Evolutionary conservation across 2,329 filamentous ascomycete genomes (phyloP).

Genomic region (Aspergillus jensenii): DNA sequence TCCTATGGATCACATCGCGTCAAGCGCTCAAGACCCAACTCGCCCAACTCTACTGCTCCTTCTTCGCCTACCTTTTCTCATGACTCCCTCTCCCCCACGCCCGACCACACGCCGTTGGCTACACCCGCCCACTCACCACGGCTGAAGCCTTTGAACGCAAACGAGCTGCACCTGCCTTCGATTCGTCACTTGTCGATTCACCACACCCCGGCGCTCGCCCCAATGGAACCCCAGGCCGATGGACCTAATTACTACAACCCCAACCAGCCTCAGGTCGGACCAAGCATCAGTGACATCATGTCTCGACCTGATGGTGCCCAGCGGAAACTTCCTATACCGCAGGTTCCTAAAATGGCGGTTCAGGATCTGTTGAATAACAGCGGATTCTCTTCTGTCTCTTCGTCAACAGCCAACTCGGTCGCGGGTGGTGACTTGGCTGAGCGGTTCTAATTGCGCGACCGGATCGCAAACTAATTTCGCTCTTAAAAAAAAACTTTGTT

Average conservation of each 20-base stretch:
- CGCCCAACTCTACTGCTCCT: slow-evolving; percentile 90
- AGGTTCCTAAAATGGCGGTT: slow-evolving; percentile 82
- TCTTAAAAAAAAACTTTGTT: slow-evolving; percentile 18
- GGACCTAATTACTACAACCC: slow-evolving; percentile 59
- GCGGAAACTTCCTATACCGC: slow-evolving; percentile 86
- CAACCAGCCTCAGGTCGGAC: slow-evolving; percentile 61
- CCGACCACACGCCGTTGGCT: slow-evolving; percentile 96
- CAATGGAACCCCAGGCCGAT: slow-evolving; percentile 67
- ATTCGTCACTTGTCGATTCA: slow-evolving; percentile 72
- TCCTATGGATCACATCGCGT: slow-evolving; percentile 67
- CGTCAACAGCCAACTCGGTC: slow-evolving; percentile 74
- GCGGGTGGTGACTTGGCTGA: slow-evolving; percentile 70
- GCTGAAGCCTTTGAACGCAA: slow-evolving; percentile 71
- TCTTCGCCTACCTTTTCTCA: slow-evolving; percentile 96
- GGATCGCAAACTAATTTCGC: slow-evolving; percentile 2
- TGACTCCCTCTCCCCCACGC: slow-evolving; percentile 91
- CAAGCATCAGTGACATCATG: slow-evolving; percentile 90
- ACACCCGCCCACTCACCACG: slow-evolving; percentile 94
- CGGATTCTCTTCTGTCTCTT: slow-evolving; percentile 71
- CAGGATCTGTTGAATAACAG: slow-evolving; percentile 75
- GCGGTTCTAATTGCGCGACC: slow-evolving; percentile 40
- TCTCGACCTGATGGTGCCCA: slow-evolving; percentile 82
- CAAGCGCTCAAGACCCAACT: slow-evolving; percentile 90
- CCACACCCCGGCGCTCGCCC: slow-evolving; percentile 66
- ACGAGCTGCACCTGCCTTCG: slow-evolving; percentile 79